These are phyloP conservation scores for Adansonia rubrostipa DNA, from an alignment of 441 rosid species.

Conservation along the genomic window DNA sequence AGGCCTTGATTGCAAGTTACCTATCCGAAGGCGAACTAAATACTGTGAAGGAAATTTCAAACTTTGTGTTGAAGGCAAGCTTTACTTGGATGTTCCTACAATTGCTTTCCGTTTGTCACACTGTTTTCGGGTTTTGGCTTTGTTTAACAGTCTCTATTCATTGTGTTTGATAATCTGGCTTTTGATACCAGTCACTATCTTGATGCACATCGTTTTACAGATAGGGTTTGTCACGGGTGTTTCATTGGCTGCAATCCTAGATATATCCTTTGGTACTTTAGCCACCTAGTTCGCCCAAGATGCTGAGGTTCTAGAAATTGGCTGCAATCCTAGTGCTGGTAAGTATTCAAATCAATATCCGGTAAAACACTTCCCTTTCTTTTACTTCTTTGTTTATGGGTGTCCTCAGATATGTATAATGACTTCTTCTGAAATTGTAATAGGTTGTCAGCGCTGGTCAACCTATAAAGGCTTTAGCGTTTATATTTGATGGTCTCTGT, in stretches of 20 bases:
- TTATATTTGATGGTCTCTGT: slow-evolving; percentile 92
- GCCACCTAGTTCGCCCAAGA: slow-evolving; percentile 86
- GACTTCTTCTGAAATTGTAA: slow-evolving; percentile 20
- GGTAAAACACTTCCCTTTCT: slow-evolving; percentile 1
- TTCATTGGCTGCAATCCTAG: slow-evolving; percentile 69
- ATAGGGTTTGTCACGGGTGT: slow-evolving; percentile 77
- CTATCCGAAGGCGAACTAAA: slow-evolving; percentile 70
- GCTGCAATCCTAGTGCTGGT: slow-evolving; percentile 55
- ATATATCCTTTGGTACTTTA: slow-evolving; percentile 67
- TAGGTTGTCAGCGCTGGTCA: slow-evolving; percentile 94
- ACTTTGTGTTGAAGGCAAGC: slow-evolving; percentile 74
- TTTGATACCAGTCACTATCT: slow-evolving; percentile 14
- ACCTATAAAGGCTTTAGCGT: slow-evolving; percentile 90
- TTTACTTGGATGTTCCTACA: slow-evolving; percentile 24
- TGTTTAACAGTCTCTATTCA: not conserved
- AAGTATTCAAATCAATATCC: slow-evolving; percentile 29
- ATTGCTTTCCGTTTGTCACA: not conserved
- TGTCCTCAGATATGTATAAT: not conserved
- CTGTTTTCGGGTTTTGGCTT: not conserved
- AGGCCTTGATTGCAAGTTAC: slow-evolving; percentile 88
- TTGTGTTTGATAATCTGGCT: not conserved
- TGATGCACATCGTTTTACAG: slow-evolving; percentile 46
- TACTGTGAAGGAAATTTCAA: slow-evolving; percentile 68
- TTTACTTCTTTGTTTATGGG: not conserved
- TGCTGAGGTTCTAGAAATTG: slow-evolving; percentile 70